Conservation (phyloP, 257 asterid genomes). For the Rhazya stricta region DNA sequence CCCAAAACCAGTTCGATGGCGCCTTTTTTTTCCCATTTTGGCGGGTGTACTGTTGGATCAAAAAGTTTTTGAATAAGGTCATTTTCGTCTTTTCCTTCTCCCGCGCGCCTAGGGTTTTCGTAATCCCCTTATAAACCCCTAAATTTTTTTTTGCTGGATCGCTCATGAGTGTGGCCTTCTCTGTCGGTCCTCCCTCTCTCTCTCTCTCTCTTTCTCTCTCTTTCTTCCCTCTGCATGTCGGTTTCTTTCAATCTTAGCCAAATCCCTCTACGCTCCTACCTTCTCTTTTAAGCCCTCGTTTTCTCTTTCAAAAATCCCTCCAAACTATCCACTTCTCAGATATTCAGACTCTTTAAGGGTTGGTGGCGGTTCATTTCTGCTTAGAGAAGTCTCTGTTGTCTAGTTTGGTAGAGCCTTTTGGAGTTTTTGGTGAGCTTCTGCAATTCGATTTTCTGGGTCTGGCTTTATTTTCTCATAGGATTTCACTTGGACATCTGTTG, state of each 20-base stretch:
- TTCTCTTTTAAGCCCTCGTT: conserved; percentile 15
- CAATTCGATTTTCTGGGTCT: background rate
- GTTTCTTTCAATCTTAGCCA: conserved; percentile 26
- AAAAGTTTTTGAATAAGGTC: conserved; percentile 20
- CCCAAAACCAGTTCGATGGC: conserved; percentile 26
- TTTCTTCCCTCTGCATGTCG: conserved; percentile 22
- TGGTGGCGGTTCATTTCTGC: background rate
- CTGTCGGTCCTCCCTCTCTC: conserved; percentile 45
- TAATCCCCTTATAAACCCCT: conserved; percentile 31
- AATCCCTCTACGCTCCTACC: conserved; percentile 26
- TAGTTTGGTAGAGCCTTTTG: background rate
- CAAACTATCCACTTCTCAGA: background rate
- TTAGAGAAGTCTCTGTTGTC: background rate
- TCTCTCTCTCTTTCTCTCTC: too few species aligned
- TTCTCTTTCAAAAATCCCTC: background rate
- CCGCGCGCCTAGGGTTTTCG: conserved; percentile 77
- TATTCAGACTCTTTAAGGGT: background rate
- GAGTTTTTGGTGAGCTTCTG: background rate
- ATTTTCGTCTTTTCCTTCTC: conserved; percentile 42
- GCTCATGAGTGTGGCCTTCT: conserved; percentile 26
- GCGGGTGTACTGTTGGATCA: conserved; percentile 31
- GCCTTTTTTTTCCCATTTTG: conserved; percentile 29
- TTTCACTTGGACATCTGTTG: background rate
- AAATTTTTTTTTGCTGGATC: background rate
- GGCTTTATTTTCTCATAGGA: background rate